A percentile compares a stretch with the other conserved stretches of the same genome.
Conservation (phyloP, 495 filamentous ascomycete genomes). For the Aspergillus carlsbadensis region DNA sequence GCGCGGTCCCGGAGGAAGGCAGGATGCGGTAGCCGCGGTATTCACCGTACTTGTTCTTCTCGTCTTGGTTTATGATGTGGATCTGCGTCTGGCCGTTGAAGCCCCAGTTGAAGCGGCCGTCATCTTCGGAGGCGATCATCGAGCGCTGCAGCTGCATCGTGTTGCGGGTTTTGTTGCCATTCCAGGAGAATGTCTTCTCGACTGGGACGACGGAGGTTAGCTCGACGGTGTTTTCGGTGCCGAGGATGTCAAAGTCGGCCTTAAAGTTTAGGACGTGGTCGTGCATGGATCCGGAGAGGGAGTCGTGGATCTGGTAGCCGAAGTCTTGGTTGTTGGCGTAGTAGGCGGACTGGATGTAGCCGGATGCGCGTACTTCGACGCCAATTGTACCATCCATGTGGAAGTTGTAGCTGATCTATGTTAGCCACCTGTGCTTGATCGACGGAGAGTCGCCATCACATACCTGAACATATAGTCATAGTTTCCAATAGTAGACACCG, state of each 20-base stretch:
- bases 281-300: conserved; percentile 54
- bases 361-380: conserved; percentile 54
- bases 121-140: conserved; percentile 45
- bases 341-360: conserved; percentile 57
- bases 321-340: conserved; percentile 49
- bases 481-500: conserved; percentile 17
- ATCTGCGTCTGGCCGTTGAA: conserved; percentile 50
- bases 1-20: conserved; percentile 39
- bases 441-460: no score
- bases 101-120: conserved; percentile 51
- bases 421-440: no score
- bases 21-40: conserved; percentile 54
- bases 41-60: conserved; percentile 53
- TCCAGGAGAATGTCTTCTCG: conserved; percentile 48
- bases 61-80: conserved; percentile 51
- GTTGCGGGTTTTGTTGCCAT: conserved; percentile 44
- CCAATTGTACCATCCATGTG: conserved; percentile 56
- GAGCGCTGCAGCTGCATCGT: conserved; percentile 53
- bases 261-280: conserved; percentile 62
- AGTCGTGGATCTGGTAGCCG: conserved; percentile 56
- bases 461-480: conserved; percentile 20
- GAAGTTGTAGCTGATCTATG: conserved; percentile 42
- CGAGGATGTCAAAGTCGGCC: conserved; percentile 54
- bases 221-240: conserved; percentile 48
- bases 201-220: conserved; percentile 39